Evolutionary conservation across 2,329 filamentous ascomycete species (phyloP).

Genomic region (Cercospora zeina): DNA sequence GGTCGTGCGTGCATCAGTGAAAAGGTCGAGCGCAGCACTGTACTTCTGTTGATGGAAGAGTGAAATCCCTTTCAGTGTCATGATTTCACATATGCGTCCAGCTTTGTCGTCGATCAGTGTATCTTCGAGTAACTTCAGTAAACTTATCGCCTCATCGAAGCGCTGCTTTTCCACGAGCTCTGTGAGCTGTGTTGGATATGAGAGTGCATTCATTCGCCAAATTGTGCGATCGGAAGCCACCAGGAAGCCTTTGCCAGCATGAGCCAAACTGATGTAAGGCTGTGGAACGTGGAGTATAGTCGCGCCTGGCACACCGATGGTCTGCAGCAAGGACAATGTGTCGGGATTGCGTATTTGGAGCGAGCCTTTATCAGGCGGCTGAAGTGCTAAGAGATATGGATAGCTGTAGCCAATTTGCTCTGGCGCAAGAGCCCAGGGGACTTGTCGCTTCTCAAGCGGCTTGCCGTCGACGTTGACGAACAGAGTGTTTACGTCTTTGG

Average conservation of each 20-base stretch:
- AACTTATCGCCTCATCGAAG: constrained; percentile 88
- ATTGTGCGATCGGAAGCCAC: constrained; percentile 87
- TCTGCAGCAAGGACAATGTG: constrained; percentile 86
- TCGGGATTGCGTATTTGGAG: constrained; percentile 91
- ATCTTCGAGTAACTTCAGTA: constrained; percentile 87
- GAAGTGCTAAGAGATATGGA: constrained; percentile 86
- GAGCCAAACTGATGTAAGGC: constrained; percentile 88
- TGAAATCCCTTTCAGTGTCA: constrained; percentile 84
- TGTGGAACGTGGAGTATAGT: constrained; percentile 87
- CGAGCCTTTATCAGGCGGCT: constrained; percentile 76
- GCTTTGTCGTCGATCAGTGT: constrained; percentile 82
- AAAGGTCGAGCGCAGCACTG: constrained; percentile 81
- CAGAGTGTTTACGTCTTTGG: constrained; percentile 94
- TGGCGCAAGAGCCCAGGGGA: constrained; percentile 88
- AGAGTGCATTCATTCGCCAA: constrained; percentile 93
- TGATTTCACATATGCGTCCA: constrained; percentile 77
- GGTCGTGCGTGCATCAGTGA: constrained; percentile 84
- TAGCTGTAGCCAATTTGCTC: constrained; percentile 95
- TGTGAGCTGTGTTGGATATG: constrained; percentile 86
- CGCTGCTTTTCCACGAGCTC: constrained; percentile 71
- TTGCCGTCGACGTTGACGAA: constrained; percentile 86
- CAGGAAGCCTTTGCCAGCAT: constrained; percentile 93
- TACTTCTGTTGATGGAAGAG: constrained; percentile 84
- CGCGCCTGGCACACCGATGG: constrained; percentile 76
- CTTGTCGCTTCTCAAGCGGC: constrained; percentile 76